Conservation (phyloP, 257 asterid genomes). For the Petrea volubilis region DNA sequence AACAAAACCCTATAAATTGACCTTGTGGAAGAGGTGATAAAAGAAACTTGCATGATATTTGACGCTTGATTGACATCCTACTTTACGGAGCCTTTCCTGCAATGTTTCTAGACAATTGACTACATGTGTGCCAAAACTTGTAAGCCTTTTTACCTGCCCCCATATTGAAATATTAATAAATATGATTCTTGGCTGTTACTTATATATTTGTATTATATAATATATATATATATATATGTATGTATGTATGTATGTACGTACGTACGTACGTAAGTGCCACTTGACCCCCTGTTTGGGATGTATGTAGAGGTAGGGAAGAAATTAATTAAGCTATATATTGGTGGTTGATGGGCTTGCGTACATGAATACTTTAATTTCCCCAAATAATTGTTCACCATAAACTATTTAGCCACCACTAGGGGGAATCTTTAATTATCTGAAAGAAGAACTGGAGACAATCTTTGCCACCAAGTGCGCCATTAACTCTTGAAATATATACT, state of each 20-base stretch:
- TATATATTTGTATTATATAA: too few relatives aligned
- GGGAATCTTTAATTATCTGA: conserved; percentile 5
- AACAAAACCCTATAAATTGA: not conserved
- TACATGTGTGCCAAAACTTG: not conserved
- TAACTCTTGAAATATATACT: too few relatives aligned
- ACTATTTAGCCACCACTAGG: not conserved
- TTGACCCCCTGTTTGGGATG: not conserved
- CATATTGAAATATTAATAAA: not conserved
- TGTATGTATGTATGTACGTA: too few relatives aligned
- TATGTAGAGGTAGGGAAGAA: not conserved
- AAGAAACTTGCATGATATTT: not conserved
- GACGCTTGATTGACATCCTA: not conserved
- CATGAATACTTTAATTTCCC: not conserved
- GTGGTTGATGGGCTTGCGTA: not conserved
- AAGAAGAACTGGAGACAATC: too few relatives aligned
- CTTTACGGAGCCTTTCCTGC: not conserved
- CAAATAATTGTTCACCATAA: conserved; percentile 3
- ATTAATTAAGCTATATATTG: not conserved
- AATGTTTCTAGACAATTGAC: not conserved
- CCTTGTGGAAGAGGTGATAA: not conserved
- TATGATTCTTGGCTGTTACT: not conserved
- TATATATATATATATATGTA: too few relatives aligned
- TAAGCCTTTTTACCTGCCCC: conserved; percentile 25
- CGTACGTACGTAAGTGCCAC: not conserved
- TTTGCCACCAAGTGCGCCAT: not conserved